Evolutionary conservation across 176 grass and related monocot species (phyloP), one percentile per base, ranked within the genome.

Genomic region (Oryza brachyantha): DNA sequence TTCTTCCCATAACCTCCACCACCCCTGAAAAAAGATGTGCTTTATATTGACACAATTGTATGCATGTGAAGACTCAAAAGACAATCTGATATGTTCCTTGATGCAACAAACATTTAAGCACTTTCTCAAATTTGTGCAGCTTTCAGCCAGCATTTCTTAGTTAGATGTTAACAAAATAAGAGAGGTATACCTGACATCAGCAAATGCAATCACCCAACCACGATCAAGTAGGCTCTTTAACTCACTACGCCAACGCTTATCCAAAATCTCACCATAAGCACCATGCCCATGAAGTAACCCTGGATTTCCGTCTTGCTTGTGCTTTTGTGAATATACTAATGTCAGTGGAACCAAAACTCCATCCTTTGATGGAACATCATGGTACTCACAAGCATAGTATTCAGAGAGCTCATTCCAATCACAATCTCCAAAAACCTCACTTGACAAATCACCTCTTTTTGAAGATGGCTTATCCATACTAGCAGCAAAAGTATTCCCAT

Each of bases 241-340:
- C 78, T 98, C 95, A 75, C 87, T 94, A 50, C 77, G 77, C 95
- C 95, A 98, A 59, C 91, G 90, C 58, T 88, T 89, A 77, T 98
- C 92, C 61, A 94, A 63, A 86, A 94, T 64, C 78, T 98, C 92
- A 77, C 95, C 95, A 86, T 98, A 98, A 64, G 95, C 92, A 81
- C 95, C 95, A 80, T 98, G 92, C 5, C 95, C 95, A 74, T 93
- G 95, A 86, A 98, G 89, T 80, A 98, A 78, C 57, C 85, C 95
- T 75, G 92, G 94, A 84, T 86, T 91, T 52, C 79, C 85, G 5
- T 94, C 92, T 70, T 92, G 85, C 66, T 89, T 98, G 70, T 94
- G 85, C 83, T 94, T 98, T 63, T 50, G 75, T 41, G 90, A 94
- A 81, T 93, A 93, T 78, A 98, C 77, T 79, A 93, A 66, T 31